A percentile compares a stretch with the other conserved stretches of the same genome.
phyloP scores from a whole-genome alignment of 306 rosid species.

The Inga laurina region DNA sequence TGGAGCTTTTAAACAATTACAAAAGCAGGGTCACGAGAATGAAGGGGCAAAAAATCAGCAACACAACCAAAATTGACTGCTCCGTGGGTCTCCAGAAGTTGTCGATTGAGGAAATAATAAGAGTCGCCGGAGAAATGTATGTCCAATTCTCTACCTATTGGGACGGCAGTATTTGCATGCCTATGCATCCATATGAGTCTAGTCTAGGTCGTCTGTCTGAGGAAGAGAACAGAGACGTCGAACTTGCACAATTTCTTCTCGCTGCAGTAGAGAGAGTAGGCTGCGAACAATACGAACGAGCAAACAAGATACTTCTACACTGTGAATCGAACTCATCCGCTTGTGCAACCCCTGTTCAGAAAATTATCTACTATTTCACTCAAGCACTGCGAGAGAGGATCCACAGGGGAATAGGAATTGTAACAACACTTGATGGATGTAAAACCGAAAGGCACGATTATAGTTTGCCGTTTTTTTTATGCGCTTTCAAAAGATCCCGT shows the following conservation, averaged over 20 bases:
- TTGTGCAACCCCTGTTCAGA: conserved; percentile 41
- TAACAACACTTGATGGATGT: neutral
- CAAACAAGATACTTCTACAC: conserved; percentile 47
- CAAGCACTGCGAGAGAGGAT: conserved; percentile 58
- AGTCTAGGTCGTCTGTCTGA: conserved; percentile 40
- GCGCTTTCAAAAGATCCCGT: conserved; percentile 47
- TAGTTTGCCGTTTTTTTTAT: neutral
- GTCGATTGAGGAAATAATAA: conserved; percentile 59
- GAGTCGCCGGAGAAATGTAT: conserved; percentile 64
- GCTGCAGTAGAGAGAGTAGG: conserved; percentile 62
- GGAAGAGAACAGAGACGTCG: conserved; percentile 57
- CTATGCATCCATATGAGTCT: conserved; percentile 49
- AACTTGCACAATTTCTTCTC: conserved; percentile 62
- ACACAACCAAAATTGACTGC: neutral
- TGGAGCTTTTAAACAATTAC: conserved; percentile 46
- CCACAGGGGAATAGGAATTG: conserved; percentile 39
- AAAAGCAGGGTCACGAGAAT: conserved; percentile 43
- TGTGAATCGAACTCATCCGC: conserved; percentile 43
- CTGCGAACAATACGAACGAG: conserved; percentile 52
- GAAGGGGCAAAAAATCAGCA: conserved; percentile 16
- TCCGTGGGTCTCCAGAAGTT: conserved; percentile 20
- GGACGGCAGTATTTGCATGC: conserved; percentile 33
- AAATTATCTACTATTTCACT: conserved; percentile 45
- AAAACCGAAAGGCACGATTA: conserved; percentile 16
- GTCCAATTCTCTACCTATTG: conserved; percentile 47